Conservation (phyloP, 1,139 yeast genomes). For the Diutina catenulata region DNA sequence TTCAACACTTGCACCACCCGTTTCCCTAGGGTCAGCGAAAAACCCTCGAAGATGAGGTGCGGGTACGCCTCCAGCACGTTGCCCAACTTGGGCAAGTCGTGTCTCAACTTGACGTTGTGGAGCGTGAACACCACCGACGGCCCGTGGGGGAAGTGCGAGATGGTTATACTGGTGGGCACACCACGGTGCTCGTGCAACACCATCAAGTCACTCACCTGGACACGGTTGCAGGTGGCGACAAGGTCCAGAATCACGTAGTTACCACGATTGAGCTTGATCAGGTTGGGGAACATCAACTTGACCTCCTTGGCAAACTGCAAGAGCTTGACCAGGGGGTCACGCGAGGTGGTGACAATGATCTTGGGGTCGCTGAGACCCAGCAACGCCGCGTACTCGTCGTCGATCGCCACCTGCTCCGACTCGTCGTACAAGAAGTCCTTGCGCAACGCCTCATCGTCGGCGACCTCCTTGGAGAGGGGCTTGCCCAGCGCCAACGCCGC, state of each 20-base stretch:
- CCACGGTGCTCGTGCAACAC: constrained; percentile 95
- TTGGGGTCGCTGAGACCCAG: constrained; percentile 92
- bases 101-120: constrained; percentile 90
- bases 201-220: constrained; percentile 68
- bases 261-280: constrained; percentile 87
- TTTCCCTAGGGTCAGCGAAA: constrained; percentile 72
- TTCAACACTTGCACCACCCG: constrained; percentile 73
- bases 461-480: constrained; percentile 77
- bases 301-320: constrained; percentile 91
- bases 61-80: constrained; percentile 89
- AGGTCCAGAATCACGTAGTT: constrained; percentile 76
- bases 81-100: constrained; percentile 79
- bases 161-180: constrained; percentile 87
- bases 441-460: constrained; percentile 76
- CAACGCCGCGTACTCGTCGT: constrained; percentile 82
- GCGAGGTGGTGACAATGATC: constrained; percentile 81
- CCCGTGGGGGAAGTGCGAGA: constrained; percentile 96
- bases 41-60: constrained; percentile 85
- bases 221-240: constrained; percentile 67
- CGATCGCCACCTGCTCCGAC: constrained; percentile 50
- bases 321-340: constrained; percentile 79
- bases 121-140: constrained; percentile 92
- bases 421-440: constrained; percentile 80
- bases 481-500: constrained; percentile 89
- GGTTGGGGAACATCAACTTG: constrained; percentile 78